Conservation (phyloP, 208 protist genomes). For the Wallacemonas sp. region DNA sequence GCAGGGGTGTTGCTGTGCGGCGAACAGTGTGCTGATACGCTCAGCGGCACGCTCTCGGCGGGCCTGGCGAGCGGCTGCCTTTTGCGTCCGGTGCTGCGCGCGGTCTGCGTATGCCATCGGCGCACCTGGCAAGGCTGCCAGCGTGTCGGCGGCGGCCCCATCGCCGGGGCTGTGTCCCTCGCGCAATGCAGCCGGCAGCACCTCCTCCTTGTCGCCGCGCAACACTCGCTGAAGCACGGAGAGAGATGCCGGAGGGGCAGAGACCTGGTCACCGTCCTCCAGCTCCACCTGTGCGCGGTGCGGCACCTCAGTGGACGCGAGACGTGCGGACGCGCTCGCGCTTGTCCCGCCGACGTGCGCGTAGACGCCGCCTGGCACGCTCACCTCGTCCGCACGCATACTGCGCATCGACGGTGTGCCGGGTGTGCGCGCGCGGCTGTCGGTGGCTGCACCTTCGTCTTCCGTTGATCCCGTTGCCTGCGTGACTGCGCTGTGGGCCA, state of each 20-base stretch:
- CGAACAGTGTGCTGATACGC: slow-evolving; percentile 12
- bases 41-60: slow-evolving; percentile 22
- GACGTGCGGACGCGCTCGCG: no score
- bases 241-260: neutral
- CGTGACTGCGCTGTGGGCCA: no score
- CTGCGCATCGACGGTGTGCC: neutral
- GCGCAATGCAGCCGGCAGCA: no score
- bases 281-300: no score
- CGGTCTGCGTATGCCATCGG: no score
- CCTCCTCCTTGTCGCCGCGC: neutral
- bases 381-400: neutral
- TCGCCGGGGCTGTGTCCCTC: no score
- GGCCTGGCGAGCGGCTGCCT: slow-evolving; percentile 12
- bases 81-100: slow-evolving; percentile 4
- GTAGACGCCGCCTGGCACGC: no score
- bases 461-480: no score
- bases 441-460: no score
- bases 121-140: neutral
- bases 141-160: neutral
- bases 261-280: slow-evolving; percentile 1
- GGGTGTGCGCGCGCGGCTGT: neutral
- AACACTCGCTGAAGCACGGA: slow-evolving; percentile 2
- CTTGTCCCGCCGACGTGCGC: no score
- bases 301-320: no score
- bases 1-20: slow-evolving; percentile 36